Conservation (phyloP, 495 filamentous ascomycete species). For the Tuber umbilicatum region DNA sequence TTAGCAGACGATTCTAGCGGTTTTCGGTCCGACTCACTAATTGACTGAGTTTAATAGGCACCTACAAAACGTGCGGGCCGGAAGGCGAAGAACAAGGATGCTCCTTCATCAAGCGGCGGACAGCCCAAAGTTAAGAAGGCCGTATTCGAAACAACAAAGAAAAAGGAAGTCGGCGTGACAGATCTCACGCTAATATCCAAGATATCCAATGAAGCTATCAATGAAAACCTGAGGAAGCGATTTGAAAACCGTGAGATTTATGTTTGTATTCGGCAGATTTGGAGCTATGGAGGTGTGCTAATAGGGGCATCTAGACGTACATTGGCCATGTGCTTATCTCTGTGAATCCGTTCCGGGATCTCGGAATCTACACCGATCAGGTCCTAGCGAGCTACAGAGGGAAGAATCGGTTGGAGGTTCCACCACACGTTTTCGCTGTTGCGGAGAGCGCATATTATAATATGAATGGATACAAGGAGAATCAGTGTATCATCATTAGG, state of each 20-base stretch:
- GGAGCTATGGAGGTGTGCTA: conserved; percentile 26
- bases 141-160: conserved; percentile 88
- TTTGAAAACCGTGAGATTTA: conserved; percentile 98
- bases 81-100: conserved; percentile 58
- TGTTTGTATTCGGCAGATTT: conserved; percentile 49
- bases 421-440: conserved; percentile 96
- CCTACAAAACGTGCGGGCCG: conserved; percentile 50
- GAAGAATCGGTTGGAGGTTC: conserved; percentile 92
- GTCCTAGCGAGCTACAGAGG: conserved; percentile 86
- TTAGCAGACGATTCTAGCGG: background rate
- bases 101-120: conserved; percentile 49
- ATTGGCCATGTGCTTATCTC: conserved; percentile 99
- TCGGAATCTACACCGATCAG: conserved; percentile 95
- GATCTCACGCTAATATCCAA: conserved; percentile 97
- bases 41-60: conserved; percentile 22
- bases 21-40: background rate
- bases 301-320: conserved; percentile 62
- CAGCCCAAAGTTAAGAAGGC: conserved; percentile 84
- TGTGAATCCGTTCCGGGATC: conserved; percentile 95
- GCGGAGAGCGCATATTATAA: conserved; percentile 97
- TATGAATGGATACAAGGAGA: conserved; percentile 99
- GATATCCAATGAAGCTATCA: conserved; percentile 98
- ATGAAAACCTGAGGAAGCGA: conserved; percentile 94
- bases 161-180: conserved; percentile 98
- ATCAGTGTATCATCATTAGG: conserved; percentile 99